phyloP scores from a whole-genome alignment of 2,329 filamentous ascomycete species.

The Beauveria sp. region DNA sequence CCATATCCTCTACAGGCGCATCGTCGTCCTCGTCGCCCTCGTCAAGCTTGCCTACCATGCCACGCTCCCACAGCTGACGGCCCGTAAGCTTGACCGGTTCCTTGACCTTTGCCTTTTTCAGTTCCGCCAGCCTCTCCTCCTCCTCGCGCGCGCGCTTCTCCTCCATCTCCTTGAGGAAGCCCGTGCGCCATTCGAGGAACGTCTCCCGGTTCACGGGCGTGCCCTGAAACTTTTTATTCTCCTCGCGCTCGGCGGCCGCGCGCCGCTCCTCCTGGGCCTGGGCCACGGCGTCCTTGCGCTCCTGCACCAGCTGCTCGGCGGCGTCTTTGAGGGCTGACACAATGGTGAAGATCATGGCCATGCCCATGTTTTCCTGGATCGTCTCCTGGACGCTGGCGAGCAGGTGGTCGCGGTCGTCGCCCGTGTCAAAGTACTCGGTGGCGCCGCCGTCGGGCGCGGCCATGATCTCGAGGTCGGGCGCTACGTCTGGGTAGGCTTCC shows the following conservation, averaged over 20 bases:
- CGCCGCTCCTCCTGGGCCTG: constrained; percentile 45
- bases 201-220: constrained; percentile 79
- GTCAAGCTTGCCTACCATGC: constrained; percentile 59
- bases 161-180: constrained; percentile 72
- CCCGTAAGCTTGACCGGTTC: constrained; percentile 67
- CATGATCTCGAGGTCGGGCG: constrained; percentile 74
- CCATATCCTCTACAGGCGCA: constrained; percentile 51
- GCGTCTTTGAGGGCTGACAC: constrained; percentile 81
- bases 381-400: constrained; percentile 64
- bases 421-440: constrained; percentile 69
- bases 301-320: constrained; percentile 75
- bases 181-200: constrained; percentile 75
- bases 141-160: constrained; percentile 60
- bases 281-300: constrained; percentile 56
- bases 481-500: constrained; percentile 81
- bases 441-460: constrained; percentile 60
- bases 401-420: constrained; percentile 69
- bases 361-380: constrained; percentile 88
- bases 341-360: constrained; percentile 95
- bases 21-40: constrained; percentile 62
- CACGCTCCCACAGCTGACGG: constrained; percentile 70
- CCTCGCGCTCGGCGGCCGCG: constrained; percentile 67
- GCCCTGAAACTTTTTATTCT: constrained; percentile 95
- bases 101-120: constrained; percentile 70
- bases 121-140: constrained; percentile 74